phyloP scores from a whole-genome alignment of 2,329 filamentous ascomycete genomes.

The Colletotrichum sp. region DNA sequence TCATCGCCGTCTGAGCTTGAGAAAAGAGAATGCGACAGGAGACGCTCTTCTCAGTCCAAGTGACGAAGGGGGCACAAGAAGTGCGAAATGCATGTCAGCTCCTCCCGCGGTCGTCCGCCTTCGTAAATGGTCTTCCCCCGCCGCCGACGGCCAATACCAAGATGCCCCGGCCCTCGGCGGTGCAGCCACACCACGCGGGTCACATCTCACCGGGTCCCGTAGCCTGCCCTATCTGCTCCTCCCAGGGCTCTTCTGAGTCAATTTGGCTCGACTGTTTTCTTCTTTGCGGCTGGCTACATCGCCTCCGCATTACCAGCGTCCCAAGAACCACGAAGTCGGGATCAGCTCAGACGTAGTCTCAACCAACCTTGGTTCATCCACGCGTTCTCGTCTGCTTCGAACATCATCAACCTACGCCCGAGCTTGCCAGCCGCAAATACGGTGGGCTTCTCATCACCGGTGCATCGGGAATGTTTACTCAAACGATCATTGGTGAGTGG shows the following conservation, averaged over 20 bases:
- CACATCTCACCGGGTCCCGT: background rate
- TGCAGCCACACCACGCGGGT: background rate
- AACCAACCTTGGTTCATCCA: background rate
- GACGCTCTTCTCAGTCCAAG: background rate
- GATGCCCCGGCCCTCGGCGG: background rate
- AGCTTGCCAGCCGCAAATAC: background rate
- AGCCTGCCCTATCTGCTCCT: background rate
- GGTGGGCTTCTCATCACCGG: background rate
- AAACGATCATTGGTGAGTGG: background rate
- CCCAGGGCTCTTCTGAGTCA: background rate
- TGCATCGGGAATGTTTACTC: background rate
- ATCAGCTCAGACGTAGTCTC: background rate
- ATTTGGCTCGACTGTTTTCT: background rate
- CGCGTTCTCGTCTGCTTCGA: background rate
- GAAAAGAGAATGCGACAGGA: background rate
- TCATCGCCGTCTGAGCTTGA: background rate
- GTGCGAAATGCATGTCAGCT: background rate
- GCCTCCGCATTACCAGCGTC: background rate
- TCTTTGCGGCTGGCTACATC: background rate
- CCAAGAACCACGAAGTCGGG: background rate
- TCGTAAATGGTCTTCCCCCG: background rate
- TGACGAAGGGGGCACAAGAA: background rate
- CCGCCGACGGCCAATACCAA: background rate
- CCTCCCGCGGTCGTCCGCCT: background rate
- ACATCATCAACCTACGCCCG: background rate